phyloP scores from a whole-genome alignment of 2,329 filamentous ascomycete genomes.

The Talaromyces pinophilus region DNA sequence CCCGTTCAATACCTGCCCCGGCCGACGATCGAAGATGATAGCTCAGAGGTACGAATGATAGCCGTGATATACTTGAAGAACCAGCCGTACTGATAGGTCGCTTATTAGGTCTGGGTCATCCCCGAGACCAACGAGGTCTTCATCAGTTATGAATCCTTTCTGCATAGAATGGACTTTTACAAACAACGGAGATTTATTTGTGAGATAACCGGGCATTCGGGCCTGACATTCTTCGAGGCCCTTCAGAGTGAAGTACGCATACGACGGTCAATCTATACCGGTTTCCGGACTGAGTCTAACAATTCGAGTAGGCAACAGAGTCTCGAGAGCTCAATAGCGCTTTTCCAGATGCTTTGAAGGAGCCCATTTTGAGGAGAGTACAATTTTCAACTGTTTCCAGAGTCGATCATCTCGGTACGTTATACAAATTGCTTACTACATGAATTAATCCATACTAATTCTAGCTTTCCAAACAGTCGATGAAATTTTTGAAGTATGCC shows the following conservation, averaged over 20 bases:
- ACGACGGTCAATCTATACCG: neutral
- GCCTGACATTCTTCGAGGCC: constrained; percentile 88
- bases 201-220: constrained; percentile 91
- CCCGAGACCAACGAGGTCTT: constrained; percentile 89
- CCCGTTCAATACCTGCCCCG: constrained; percentile 79
- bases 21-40: constrained; percentile 74
- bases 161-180: constrained; percentile 87
- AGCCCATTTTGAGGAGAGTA: constrained; percentile 83
- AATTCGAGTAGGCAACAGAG: constrained; percentile 62
- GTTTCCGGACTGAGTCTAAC: neutral
- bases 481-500: constrained; percentile 51
- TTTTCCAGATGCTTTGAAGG: constrained; percentile 88
- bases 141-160: constrained; percentile 80
- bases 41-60: constrained; percentile 69
- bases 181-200: constrained; percentile 93
- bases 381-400: constrained; percentile 88
- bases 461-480: constrained; percentile 43
- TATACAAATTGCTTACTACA: constrained; percentile 4
- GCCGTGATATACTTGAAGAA: neutral
- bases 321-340: constrained; percentile 86
- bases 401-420: constrained; percentile 74
- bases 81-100: constrained; percentile 17
- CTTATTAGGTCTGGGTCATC: constrained; percentile 81
- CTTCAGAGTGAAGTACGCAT: constrained; percentile 80
- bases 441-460: constrained; percentile 27